Base-by-base conservation (phyloP, 2,329 filamentous ascomycete genomes). In the Sphaerulina vaccinii region DNA sequence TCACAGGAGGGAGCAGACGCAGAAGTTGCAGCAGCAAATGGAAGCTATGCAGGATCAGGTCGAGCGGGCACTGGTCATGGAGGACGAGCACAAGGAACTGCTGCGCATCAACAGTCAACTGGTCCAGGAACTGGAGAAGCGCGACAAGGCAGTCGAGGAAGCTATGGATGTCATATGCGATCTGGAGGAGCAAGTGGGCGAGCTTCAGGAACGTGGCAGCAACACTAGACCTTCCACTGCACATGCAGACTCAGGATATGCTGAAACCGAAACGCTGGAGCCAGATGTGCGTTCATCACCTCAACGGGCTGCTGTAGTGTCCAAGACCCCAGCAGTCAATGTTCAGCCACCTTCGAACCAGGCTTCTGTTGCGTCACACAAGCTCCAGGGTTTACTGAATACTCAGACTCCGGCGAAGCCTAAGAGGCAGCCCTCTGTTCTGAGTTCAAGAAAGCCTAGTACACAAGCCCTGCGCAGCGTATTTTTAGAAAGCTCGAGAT, bases 81-180 rank as follows among this genome's bases (percentile, higher is more conserved):
- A 65, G 33, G 62, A 66, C 13, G 70, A 75, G 51, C 71, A 73
- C 52, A 62, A 67, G 3, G 79, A 84, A 60, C 63, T 81, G 45
- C 75, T 79, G 52, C 76, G 81, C 13, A 75, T 84, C 57, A 85
- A 84, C 54, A 77, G 82, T 15, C 74, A 76, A 55, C 70, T 88
- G 27, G 62, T 83, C 16, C 67, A 71, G 2, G 84, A 87, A 65
- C 64, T 88, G 47, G 82, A 86, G 57, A 83, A 83, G 69, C 76
- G 85, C 15, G 86, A 89, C 67, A 83, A 83, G 63, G 86, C 85
- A 3, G 76, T 89, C 1, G 81, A 84, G 55, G 85, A 89, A 62
- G 86, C 86, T 3, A 83, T 88, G 5, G 75, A 78, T 22, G 82
- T 88, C 73, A 89, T 89, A 57, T 79, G 86, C 44, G 73, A 74